phyloP scores from a whole-genome alignment of 2,329 filamentous ascomycete genomes.

The Botrytis byssoidea region DNA sequence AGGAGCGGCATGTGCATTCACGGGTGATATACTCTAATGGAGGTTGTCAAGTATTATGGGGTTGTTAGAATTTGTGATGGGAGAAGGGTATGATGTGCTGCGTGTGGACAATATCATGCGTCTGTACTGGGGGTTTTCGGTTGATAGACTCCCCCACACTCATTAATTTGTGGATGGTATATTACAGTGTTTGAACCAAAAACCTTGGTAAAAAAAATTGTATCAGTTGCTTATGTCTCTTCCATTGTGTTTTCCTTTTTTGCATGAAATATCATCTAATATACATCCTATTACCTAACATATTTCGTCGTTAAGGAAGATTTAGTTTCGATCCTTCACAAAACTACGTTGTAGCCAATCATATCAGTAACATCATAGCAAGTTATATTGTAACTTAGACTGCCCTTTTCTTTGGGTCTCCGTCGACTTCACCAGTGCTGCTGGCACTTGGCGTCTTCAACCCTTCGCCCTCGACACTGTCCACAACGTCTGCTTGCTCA shows the following conservation, averaged over 20 bases:
- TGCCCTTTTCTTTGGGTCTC: slow-evolving; percentile 37
- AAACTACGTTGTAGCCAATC: slow-evolving; percentile 10
- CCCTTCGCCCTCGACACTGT: slow-evolving; percentile 36
- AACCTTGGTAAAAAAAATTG: neutral
- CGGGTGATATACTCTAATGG: neutral
- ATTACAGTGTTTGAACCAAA: neutral
- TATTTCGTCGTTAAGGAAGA: neutral
- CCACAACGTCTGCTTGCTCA: slow-evolving; percentile 38
- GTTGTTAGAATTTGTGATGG: neutral
- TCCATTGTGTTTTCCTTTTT: neutral
- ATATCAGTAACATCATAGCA: slow-evolving; percentile 30
- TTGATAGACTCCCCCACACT: neutral
- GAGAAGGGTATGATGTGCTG: neutral
- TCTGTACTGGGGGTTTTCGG: neutral
- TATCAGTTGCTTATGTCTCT: neutral
- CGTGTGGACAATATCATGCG: too few relatives aligned
- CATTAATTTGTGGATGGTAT: neutral
- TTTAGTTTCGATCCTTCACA: neutral
- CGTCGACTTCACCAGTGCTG: slow-evolving; percentile 37
- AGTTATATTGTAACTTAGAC: slow-evolving; percentile 31
- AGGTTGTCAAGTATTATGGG: too few relatives aligned
- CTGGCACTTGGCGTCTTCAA: slow-evolving; percentile 40
- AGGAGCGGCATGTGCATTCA: neutral
- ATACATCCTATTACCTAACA: slow-evolving; percentile 12
- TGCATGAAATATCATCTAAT: neutral